phyloP scores from a whole-genome alignment of 106 monocot genomes.

The Dendrobium catenatum region DNA sequence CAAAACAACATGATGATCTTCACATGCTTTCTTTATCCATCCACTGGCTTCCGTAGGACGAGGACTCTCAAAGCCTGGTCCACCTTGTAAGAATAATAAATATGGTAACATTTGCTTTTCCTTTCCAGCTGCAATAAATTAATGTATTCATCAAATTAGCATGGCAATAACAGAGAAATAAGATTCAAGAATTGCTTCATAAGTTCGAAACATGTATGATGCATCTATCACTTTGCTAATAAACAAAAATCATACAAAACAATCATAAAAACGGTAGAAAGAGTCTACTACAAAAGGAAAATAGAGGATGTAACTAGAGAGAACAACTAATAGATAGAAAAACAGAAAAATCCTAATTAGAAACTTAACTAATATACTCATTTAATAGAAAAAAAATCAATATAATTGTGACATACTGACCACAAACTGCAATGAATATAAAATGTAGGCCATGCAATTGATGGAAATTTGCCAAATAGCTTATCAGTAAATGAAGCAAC shows the following conservation, averaged over 20 bases:
- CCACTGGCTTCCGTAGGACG: conserved; percentile 86
- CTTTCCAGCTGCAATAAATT: conserved; percentile 59
- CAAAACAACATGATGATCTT: conserved; percentile 79
- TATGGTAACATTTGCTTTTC: conserved; percentile 64
- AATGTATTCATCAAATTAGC: neutral
- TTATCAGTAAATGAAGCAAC: neutral
- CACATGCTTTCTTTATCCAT: conserved; percentile 93
- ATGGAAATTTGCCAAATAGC: no score
- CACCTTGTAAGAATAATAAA: conserved; percentile 85
- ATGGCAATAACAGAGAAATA: neutral
- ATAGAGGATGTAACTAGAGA: neutral
- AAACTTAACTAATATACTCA: no score
- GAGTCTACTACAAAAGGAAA: neutral
- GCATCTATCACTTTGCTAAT: neutral
- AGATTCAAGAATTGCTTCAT: neutral
- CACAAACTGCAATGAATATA: no score
- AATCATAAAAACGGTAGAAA: neutral
- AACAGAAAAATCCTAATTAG: no score
- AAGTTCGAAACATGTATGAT: neutral
- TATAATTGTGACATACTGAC: no score
- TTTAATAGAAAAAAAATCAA: no score
- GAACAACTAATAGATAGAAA: neutral
- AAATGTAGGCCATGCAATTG: no score
- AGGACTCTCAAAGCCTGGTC: conserved; percentile 94
- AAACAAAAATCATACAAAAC: neutral